Conservation (phyloP, 169 alveolate genomes). For the Cyclospora cayetanensis region DNA sequence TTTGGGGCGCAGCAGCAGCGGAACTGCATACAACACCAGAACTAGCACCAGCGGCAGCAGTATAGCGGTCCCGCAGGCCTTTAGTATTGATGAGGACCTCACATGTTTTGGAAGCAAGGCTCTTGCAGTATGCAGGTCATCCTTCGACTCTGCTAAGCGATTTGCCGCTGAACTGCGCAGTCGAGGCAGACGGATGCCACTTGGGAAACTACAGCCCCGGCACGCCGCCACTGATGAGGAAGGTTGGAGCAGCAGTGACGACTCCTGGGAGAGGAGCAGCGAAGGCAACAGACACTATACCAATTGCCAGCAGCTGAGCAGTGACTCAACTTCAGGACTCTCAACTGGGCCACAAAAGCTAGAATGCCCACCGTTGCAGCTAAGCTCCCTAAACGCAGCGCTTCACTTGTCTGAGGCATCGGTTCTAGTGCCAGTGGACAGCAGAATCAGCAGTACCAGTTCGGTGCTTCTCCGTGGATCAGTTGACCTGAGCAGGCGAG, state of each 20-base stretch:
- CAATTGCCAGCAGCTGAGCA: not conserved
- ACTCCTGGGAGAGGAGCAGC: not conserved
- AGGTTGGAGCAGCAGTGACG: not conserved
- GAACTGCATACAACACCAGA: too few relatives aligned
- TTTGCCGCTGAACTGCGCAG: slow-evolving; percentile 22
- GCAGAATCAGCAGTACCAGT: not conserved
- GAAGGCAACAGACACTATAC: too few relatives aligned
- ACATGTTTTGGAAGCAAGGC: slow-evolving; percentile 22
- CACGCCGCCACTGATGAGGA: not conserved
- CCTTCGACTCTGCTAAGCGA: slow-evolving; percentile 37
- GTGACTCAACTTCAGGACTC: not conserved
- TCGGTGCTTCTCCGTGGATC: slow-evolving; percentile 54
- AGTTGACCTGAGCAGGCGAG: slow-evolving; percentile 2
- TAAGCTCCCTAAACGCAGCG: not conserved
- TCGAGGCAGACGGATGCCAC: not conserved
- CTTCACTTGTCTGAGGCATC: slow-evolving; percentile 27
- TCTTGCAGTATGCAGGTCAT: slow-evolving; percentile 14
- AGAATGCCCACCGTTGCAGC: not conserved
- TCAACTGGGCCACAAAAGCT: not conserved
- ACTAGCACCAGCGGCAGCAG: too few relatives aligned
- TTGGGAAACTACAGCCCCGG: not conserved
- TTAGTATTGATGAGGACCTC: not conserved
- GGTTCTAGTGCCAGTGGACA: slow-evolving; percentile 36
- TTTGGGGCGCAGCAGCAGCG: too few relatives aligned
- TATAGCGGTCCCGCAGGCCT: too few relatives aligned